These are phyloP conservation scores for Penicillium sp. DNA, from an alignment of 2,329 filamentous ascomycete genomes.

Conservation along the genomic window DNA sequence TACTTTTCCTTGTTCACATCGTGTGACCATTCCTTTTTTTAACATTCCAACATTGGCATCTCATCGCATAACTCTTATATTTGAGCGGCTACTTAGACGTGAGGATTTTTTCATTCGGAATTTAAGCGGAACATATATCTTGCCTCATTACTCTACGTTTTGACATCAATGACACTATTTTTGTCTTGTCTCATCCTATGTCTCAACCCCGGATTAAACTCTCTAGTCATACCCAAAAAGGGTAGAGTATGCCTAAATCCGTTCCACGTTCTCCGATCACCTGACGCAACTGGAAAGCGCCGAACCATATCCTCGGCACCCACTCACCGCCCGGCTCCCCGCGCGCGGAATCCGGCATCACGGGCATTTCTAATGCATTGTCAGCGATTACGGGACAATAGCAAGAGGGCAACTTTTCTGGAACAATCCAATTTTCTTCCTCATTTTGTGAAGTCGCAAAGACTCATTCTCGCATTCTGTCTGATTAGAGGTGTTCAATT, in stretches of 20 bases:
- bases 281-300: neutral
- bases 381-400: slow-evolving; percentile 30
- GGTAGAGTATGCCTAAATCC: slow-evolving; percentile 5
- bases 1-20: neutral
- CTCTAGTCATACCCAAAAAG: neutral
- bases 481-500: neutral
- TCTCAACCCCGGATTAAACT: neutral
- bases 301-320: slow-evolving; percentile 6
- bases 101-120: neutral
- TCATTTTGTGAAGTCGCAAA: neutral
- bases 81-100: slow-evolving; percentile 1
- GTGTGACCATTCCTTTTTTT: neutral
- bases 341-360: slow-evolving; percentile 26
- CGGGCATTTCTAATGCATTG: slow-evolving; percentile 35
- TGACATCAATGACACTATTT: neutral
- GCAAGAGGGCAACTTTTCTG: slow-evolving; percentile 16
- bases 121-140: neutral
- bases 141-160: neutral
- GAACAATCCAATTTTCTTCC: slow-evolving; percentile 8
- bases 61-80: neutral
- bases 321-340: slow-evolving; percentile 31
- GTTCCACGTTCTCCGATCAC: neutral
- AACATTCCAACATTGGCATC: neutral
- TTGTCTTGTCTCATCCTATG: neutral
- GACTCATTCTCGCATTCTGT: neutral